Evolutionary conservation across 768 basidiomycete genomes (phyloP), one percentile per base, ranked within the genome.

Genomic region (Calocera viscosa): DNA sequence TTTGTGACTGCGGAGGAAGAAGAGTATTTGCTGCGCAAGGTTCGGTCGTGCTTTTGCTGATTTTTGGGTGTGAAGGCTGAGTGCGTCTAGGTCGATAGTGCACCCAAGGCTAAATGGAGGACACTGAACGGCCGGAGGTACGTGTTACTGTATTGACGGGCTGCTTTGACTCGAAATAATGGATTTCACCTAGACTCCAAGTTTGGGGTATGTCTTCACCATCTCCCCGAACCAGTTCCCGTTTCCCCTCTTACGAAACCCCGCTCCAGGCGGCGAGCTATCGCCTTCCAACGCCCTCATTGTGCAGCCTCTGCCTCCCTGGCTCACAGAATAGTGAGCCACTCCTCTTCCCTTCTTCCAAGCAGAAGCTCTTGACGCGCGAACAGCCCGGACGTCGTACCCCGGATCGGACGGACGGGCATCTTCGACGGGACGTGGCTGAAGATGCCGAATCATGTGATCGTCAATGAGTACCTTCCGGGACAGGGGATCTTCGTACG

Each of bases 401-500:
- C 80, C 39, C 86, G 90, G 43, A 84, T 96, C 41, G 80, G 79
- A 70, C 77, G 74, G 34, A 87, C 87, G 5, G 85, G 85, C 1
- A 82, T 78, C 0, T 92, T 93, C 73, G 72, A 76, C n/a, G 72
- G 70, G 47, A 85, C 86, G 66, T 84, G 86, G 68, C 85, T 89
- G 72, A 78, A 80, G 17, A 79, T 76, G 38, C 90, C 92, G 10
- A 97, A 96, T 77, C 93, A 97, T 77, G 80, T 96, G 68, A 88
- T 94, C 67, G 79, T 95, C 71, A 94, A 94, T 74, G 90, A 95
- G 86, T 97, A 97, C 76, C 81, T 85, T 19, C 83, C 91, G 8
- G 91, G 90, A 1, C 92, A 96, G 78, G 94, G 95, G 12, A 97
- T 98, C 68, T 89, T 94, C 83, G 93, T 93, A 74, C 66, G 79